These are phyloP conservation scores for Chrysophaeum taylorii DNA, from an alignment of 352 stramenopile genomes.

Conservation along the genomic window DNA sequence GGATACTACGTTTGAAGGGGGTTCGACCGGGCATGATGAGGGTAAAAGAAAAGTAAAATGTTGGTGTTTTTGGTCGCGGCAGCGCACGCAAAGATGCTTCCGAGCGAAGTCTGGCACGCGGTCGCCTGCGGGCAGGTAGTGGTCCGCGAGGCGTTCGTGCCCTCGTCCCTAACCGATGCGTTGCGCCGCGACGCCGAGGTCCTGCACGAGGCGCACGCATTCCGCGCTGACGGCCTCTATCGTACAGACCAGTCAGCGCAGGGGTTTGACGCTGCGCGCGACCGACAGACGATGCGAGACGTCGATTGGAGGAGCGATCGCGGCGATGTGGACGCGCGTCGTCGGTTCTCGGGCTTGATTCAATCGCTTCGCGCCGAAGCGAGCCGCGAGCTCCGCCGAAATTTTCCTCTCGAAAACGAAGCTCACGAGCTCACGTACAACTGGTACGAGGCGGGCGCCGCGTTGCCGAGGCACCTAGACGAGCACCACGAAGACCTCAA, in stretches of 20 bases:
- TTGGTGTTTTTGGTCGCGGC: no score
- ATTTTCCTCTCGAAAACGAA: conserved; percentile 18
- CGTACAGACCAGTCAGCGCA: background rate
- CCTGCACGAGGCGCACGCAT: background rate
- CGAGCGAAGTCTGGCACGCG: no score
- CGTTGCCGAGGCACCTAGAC: conserved; percentile 41
- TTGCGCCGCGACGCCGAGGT: background rate
- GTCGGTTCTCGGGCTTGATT: background rate
- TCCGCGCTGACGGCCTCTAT: conserved; percentile 9
- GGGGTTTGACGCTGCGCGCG: background rate
- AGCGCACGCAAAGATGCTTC: no score
- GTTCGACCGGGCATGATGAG: no score
- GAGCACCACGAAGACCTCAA: conserved; percentile 50
- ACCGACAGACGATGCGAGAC: background rate
- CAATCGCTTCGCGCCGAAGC: background rate
- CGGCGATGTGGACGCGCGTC: background rate
- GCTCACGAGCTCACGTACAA: conserved; percentile 42
- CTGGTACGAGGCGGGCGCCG: conserved; percentile 37
- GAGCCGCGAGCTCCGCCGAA: background rate
- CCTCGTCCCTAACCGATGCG: background rate
- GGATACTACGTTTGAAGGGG: no score
- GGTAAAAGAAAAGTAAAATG: no score
- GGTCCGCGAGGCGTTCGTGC: no score
- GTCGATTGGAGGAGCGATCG: background rate
- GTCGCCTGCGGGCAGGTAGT: no score